A percentile compares a stretch with the other conserved stretches of the same genome.
These are phyloP conservation scores for Naganishia vaughanmartiniae DNA, from an alignment of 768 basidiomycete species.

Conservation along the genomic window DNA sequence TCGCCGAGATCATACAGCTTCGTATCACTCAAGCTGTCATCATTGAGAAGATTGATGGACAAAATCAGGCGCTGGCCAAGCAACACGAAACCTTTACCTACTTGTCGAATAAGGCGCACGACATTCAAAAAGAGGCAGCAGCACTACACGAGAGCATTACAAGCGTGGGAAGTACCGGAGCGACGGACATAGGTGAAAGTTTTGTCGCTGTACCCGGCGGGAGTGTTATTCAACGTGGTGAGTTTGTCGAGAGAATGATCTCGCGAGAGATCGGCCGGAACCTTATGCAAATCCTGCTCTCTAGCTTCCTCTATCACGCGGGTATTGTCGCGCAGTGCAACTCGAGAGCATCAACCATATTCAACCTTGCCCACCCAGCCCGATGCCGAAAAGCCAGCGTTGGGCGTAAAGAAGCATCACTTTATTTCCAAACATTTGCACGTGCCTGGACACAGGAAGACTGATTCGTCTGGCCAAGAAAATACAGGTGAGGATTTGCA, in stretches of 20 bases:
- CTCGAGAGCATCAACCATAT: not conserved
- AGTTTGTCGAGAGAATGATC: not conserved
- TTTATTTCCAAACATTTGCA: conserved; percentile 43
- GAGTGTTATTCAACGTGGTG: conserved; percentile 7
- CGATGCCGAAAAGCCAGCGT: conserved; percentile 24
- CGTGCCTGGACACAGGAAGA: conserved; percentile 35
- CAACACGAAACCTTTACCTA: conserved; percentile 84
- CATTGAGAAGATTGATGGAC: conserved; percentile 76
- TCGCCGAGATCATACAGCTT: conserved; percentile 77
- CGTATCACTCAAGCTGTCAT: conserved; percentile 81
- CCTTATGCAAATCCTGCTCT: no score
- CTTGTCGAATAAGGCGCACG: conserved; percentile 63
- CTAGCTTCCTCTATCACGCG: not conserved
- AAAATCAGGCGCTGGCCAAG: conserved; percentile 73
- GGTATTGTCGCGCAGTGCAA: conserved; percentile 6
- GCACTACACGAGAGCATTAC: conserved; percentile 2
- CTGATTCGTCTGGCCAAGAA: not conserved
- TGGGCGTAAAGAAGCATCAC: conserved; percentile 26
- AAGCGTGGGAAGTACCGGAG: conserved; percentile 8
- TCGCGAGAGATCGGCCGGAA: not conserved
- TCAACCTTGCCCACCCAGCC: conserved; percentile 1
- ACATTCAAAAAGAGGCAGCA: conserved; percentile 36
- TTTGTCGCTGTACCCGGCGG: conserved; percentile 37
- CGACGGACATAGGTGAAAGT: conserved; percentile 41
- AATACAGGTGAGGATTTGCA: not conserved